A percentile compares a stretch with the other conserved stretches of the same genome.
These are phyloP conservation scores for Quercus alba DNA, from an alignment of 306 rosid species.

Conservation along the genomic window DNA sequence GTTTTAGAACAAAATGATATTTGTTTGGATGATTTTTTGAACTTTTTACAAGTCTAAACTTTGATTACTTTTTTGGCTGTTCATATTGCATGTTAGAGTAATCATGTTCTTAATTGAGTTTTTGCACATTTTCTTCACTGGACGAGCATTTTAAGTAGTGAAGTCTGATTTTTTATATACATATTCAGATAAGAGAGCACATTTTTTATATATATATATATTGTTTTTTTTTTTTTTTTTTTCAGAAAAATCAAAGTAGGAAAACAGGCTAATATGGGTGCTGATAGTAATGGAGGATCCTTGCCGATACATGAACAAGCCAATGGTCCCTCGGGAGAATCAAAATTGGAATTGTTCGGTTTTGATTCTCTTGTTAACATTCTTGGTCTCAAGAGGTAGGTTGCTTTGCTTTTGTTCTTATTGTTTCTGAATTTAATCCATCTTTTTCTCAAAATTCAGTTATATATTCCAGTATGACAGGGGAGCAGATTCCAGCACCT, in stretches of 20 bases:
- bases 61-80: no score
- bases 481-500: slow-evolving; percentile 68
- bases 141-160: no score
- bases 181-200: not conserved
- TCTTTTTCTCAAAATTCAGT: not conserved
- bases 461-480: slow-evolving; percentile 73
- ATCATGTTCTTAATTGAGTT: no score
- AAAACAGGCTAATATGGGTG: slow-evolving; percentile 32
- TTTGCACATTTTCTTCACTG: no score
- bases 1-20: no score
- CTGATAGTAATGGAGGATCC: slow-evolving; percentile 43
- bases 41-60: no score
- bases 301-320: slow-evolving; percentile 40
- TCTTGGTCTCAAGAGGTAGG: slow-evolving; percentile 95
- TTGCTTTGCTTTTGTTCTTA: not conserved
- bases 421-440: not conserved
- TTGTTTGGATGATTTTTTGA: no score
- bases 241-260: slow-evolving; percentile 64
- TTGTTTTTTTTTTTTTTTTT: slow-evolving; percentile 12
- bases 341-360: slow-evolving; percentile 89
- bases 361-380: slow-evolving; percentile 99
- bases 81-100: no score
- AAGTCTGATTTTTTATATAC: no score
- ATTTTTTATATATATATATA: not conserved
- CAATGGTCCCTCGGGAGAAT: slow-evolving; percentile 73